Evolutionary conservation across 2,329 filamentous ascomycete genomes (phyloP).

Genomic region (Clarireedia homoeocarpa): DNA sequence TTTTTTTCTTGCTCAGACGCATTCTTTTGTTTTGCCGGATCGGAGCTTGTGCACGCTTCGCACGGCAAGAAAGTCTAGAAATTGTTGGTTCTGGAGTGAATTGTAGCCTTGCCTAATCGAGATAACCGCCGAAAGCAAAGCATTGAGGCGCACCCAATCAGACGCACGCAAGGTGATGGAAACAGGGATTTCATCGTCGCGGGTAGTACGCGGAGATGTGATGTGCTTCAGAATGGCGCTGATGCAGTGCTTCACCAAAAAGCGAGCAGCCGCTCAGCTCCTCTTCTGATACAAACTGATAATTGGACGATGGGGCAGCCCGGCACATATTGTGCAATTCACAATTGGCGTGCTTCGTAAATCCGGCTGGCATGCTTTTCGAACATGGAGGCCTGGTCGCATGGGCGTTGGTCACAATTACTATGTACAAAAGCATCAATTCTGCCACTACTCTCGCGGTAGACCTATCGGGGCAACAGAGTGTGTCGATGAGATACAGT

Average conservation of each 20-base stretch:
- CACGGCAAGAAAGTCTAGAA: neutral
- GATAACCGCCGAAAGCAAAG: constrained; percentile 26
- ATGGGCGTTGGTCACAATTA: no score
- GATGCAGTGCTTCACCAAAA: constrained; percentile 15
- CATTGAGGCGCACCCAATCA: constrained; percentile 23
- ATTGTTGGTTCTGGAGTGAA: constrained; percentile 11
- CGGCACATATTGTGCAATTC: neutral
- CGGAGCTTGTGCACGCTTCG: neutral
- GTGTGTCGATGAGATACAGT: no score
- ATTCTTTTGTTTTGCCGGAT: neutral
- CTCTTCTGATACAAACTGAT: neutral
- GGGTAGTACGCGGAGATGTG: constrained; percentile 24
- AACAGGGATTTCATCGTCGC: constrained; percentile 20
- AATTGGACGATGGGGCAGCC: neutral
- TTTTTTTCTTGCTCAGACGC: no score
- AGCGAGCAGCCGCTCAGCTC: constrained; percentile 24
- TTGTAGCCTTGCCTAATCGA: constrained; percentile 27
- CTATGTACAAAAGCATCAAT: no score
- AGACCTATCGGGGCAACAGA: no score
- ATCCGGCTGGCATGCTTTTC: no score
- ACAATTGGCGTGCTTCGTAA: no score
- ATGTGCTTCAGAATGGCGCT: constrained; percentile 23
- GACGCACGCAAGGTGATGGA: neutral
- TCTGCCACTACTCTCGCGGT: no score
- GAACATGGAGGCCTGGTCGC: no score